Conservation (phyloP, 2,329 filamentous ascomycete genomes). For the Curvularia sp. region DNA sequence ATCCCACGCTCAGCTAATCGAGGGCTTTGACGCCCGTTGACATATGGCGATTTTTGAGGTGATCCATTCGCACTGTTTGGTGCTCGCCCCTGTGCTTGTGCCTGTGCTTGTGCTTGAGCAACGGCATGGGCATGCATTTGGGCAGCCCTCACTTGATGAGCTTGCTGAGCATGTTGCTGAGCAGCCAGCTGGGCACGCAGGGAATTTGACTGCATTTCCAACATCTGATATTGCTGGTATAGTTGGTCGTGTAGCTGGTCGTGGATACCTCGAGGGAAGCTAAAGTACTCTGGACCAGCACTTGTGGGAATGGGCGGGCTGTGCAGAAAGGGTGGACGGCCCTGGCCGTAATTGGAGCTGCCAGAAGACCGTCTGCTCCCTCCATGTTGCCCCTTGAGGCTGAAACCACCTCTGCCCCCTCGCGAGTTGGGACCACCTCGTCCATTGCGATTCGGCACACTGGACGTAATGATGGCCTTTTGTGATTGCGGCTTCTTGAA, state of each 20-base stretch:
- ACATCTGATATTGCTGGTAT: slow-evolving; percentile 58
- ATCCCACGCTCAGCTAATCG: slow-evolving; percentile 40
- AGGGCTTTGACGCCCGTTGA: slow-evolving; percentile 45
- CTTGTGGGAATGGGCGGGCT: slow-evolving; percentile 53
- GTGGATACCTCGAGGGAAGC: slow-evolving; percentile 49
- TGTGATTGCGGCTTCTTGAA: slow-evolving; percentile 63
- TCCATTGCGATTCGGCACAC: slow-evolving; percentile 58
- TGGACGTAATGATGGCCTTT: slow-evolving; percentile 62
- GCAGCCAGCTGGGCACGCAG: slow-evolving; percentile 47
- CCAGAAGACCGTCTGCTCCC: slow-evolving; percentile 63
- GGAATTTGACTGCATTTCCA: slow-evolving; percentile 53
- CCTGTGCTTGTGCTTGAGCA: slow-evolving; percentile 48
- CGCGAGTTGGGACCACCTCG: slow-evolving; percentile 56
- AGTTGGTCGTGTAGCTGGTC: slow-evolving; percentile 59
- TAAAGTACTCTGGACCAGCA: slow-evolving; percentile 55
- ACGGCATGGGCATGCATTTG: slow-evolving; percentile 50
- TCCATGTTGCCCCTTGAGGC: slow-evolving; percentile 56
- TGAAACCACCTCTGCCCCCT: slow-evolving; percentile 56
- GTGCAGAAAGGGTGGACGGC: slow-evolving; percentile 49
- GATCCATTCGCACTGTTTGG: slow-evolving; percentile 50
- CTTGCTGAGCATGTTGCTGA: slow-evolving; percentile 50
- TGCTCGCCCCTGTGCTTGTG: slow-evolving; percentile 44
- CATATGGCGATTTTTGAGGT: slow-evolving; percentile 50
- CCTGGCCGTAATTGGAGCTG: slow-evolving; percentile 58
- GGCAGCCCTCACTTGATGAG: slow-evolving; percentile 47